Base-by-base conservation (phyloP, 2,329 filamentous ascomycete species). In the Trematosphaeria pertusa region DNA sequence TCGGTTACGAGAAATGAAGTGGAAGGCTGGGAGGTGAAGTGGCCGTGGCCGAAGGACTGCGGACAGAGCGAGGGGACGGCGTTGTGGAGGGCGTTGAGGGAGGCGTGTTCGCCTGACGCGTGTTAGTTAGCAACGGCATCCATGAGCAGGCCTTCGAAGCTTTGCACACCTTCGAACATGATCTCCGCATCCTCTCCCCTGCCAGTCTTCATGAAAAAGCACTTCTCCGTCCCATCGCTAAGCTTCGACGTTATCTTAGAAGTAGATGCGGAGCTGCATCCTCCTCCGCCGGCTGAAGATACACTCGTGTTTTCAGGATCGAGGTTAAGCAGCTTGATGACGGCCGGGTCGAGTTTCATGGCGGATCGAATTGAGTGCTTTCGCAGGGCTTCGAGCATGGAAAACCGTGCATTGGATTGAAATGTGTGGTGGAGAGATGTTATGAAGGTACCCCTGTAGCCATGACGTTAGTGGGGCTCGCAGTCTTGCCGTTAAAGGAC, bases 51-150 rank as follows among this genome's bases (percentile, higher is more conserved):
- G 65, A 91, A 80, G 0, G 89, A 87, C 36, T 79, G 78, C 0
- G 92, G 91, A 64, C 89, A 93, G 42, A 97, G 82, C 22, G 81
- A 81, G 1, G 91, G 88, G 0, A 94, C 87, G 11, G 78, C 78
- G 35, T 77, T 65, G 66, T 91, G 82, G 56, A 97, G 89, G 43
- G 91, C 89, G 64, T 91, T 92, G 43, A 97, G 83, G 2, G 90
- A 95, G 38, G 83, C 82, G 65, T 91, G 87, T 72, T 97, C 93
- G 50, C 92, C 89, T 83, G 62, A 58, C 10, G 36, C n/a, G 14
- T 19, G 10, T 19, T 22, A 37, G 36, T 64, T 39, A 62, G 51
- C 48, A 18, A 3, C 20, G 46, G 28, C 35, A 15, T 20, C 9
- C 17, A 1, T 17, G 17, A 44, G 24, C 17, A 19, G 7, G 9